These are phyloP conservation scores for Penicillium sp. DNA, from an alignment of 2,329 filamentous ascomycete genomes.

Conservation along the genomic window DNA sequence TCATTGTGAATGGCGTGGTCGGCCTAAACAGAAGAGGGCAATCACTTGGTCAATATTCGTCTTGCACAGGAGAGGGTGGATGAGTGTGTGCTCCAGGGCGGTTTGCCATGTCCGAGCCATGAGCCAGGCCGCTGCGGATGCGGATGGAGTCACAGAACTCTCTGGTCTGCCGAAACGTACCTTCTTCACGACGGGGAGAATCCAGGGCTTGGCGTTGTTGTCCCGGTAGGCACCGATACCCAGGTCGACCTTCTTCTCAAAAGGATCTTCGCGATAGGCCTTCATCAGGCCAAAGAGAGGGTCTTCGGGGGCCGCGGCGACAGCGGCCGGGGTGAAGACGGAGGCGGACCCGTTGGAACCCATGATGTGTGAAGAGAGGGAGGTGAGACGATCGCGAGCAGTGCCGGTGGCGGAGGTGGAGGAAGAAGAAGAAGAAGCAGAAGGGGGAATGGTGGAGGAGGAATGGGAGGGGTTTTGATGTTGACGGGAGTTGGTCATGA, in stretches of 20 bases:
- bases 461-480: constrained; percentile 9
- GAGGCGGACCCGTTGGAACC: constrained; percentile 52
- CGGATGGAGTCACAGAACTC: too few relatives aligned
- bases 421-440: constrained; percentile 13
- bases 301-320: constrained; percentile 90
- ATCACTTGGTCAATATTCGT: not conserved
- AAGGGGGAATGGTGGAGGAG: constrained; percentile 8
- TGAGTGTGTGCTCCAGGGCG: too few relatives aligned
- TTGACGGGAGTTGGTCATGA: constrained; percentile 17
- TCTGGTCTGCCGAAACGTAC: constrained; percentile 41
- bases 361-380: constrained; percentile 55
- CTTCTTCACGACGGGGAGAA: constrained; percentile 93
- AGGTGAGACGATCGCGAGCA: constrained; percentile 28
- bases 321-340: constrained; percentile 67
- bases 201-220: constrained; percentile 93
- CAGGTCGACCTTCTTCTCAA: constrained; percentile 80
- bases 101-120: too few relatives aligned
- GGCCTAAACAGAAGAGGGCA: constrained; percentile 54
- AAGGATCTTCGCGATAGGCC: constrained; percentile 73
- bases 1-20: constrained; percentile 84
- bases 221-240: constrained; percentile 94
- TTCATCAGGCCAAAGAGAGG: constrained; percentile 89
- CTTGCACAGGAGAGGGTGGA: too few relatives aligned
- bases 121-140: too few relatives aligned
- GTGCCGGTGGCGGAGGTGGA: constrained; percentile 11